Percentiles rank a stretch among this genome's conserved stretches.
These are phyloP conservation scores for Monilinia laxa DNA, from an alignment of 2,329 filamentous ascomycete genomes.

Conservation along the genomic window DNA sequence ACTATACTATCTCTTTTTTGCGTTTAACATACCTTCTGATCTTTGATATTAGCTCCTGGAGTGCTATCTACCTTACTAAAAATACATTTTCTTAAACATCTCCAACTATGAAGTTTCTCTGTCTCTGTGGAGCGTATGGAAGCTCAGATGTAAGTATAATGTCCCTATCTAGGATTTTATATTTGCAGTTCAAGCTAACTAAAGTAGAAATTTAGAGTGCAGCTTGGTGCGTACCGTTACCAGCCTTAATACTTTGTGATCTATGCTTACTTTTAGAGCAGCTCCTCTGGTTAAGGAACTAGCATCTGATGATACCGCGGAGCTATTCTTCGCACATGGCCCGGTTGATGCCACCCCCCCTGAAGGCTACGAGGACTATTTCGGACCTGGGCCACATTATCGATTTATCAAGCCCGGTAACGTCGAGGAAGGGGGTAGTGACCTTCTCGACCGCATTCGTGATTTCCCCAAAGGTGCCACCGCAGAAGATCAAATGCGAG, in stretches of 20 bases:
- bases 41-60: neutral
- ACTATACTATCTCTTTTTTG: neutral
- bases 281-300: slow-evolving; percentile 52
- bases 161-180: slow-evolving; percentile 24
- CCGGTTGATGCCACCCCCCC: slow-evolving; percentile 52
- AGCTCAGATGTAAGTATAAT: slow-evolving; percentile 50
- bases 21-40: neutral
- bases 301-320: slow-evolving; percentile 47
- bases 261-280: slow-evolving; percentile 33
- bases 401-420: slow-evolving; percentile 54
- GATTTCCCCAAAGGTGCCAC: slow-evolving; percentile 36
- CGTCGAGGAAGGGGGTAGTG: slow-evolving; percentile 29
- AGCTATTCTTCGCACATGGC: slow-evolving; percentile 54
- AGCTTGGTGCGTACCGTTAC: slow-evolving; percentile 45
- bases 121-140: slow-evolving; percentile 58
- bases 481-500: slow-evolving; percentile 37
- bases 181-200: slow-evolving; percentile 25
- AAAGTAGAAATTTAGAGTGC: slow-evolving; percentile 55
- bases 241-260: slow-evolving; percentile 2
- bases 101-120: slow-evolving; percentile 53
- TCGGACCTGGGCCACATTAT: slow-evolving; percentile 55
- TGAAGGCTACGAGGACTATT: slow-evolving; percentile 56
- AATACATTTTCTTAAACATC: neutral
- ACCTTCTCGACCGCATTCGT: slow-evolving; percentile 37
- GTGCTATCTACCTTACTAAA: neutral